These are phyloP conservation scores for Thymus quinquecostatus DNA, from an alignment of 257 asterid genomes.

Conservation along the genomic window DNA sequence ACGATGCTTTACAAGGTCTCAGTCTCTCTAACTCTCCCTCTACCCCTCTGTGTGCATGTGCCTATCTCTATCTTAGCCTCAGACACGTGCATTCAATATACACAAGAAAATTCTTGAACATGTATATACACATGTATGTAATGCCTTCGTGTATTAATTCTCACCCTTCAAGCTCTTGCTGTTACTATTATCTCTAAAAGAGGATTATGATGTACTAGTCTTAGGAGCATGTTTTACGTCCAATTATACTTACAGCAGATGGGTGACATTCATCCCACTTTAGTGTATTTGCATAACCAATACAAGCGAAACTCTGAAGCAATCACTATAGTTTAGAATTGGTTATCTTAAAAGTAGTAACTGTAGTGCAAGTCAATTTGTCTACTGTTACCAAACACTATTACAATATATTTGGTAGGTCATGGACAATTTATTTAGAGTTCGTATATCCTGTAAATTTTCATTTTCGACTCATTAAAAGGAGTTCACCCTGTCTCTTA, in stretches of 20 bases:
- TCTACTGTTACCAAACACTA: background rate
- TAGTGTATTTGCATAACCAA: no score
- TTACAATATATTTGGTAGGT: background rate
- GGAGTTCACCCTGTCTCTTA: constrained; percentile 21
- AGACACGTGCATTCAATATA: background rate
- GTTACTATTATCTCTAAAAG: background rate
- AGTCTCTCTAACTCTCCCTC: background rate
- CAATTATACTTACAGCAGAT: no score
- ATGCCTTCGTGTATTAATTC: no score
- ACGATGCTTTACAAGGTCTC: constrained; percentile 97
- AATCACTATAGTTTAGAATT: background rate
- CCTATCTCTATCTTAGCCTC: background rate
- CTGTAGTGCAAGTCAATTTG: background rate
- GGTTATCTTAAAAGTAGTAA: background rate
- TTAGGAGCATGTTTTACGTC: no score
- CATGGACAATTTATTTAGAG: background rate
- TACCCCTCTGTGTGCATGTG: background rate
- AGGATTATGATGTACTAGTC: background rate
- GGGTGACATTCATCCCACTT: no score
- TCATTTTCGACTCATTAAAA: constrained; percentile 14
- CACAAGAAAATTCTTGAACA: background rate
- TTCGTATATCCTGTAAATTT: constrained; percentile 9
- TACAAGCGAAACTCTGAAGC: no score
- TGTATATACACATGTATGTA: background rate
- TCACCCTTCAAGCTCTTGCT: no score